A percentile compares a stretch with the other conserved stretches of the same genome.
Evolutionary conservation across 2,329 filamentous ascomycete species (phyloP).

Genomic region (Diaporthe citri): DNA sequence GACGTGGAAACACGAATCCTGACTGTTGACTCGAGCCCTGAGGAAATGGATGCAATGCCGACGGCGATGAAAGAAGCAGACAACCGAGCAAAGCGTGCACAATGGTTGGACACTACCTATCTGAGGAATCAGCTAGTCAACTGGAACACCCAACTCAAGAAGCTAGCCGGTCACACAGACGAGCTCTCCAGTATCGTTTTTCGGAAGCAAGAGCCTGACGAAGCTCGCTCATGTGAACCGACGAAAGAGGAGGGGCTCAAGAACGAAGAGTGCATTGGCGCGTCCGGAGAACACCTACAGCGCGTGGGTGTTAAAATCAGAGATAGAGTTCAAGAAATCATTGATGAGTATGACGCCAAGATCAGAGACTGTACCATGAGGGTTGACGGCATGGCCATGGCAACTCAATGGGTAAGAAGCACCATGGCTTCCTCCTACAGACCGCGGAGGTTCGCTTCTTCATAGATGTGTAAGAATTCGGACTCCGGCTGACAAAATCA

Average conservation of each 20-base stretch:
- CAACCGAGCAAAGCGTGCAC: constrained; percentile 39
- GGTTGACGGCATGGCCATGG: constrained; percentile 52
- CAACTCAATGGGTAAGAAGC: constrained; percentile 51
- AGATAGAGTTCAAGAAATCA: constrained; percentile 43
- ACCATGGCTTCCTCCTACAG: neutral
- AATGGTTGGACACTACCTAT: constrained; percentile 46
- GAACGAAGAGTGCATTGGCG: neutral
- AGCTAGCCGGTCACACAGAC: constrained; percentile 41
- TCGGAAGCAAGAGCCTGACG: neutral
- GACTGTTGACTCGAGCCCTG: constrained; percentile 39
- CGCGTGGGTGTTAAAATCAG: constrained; percentile 40
- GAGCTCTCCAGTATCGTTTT: constrained; percentile 37
- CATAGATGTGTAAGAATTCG: too few species aligned
- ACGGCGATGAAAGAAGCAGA: constrained; percentile 31
- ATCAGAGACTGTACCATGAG: constrained; percentile 50
- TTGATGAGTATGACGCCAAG: constrained; percentile 49
- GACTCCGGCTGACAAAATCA: constrained; percentile 21
- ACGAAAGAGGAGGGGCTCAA: neutral
- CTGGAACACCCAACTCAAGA: constrained; percentile 45
- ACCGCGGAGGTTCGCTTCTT: neutral
- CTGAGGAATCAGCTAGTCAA: constrained; percentile 45
- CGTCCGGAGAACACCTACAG: constrained; percentile 8
- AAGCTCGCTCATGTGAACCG: fast-evolving
- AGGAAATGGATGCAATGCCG: constrained; percentile 19
- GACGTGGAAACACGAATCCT: constrained; percentile 44